Base-by-base conservation (phyloP, 495 filamentous ascomycete species). In the Neurospora discreta region DNA sequence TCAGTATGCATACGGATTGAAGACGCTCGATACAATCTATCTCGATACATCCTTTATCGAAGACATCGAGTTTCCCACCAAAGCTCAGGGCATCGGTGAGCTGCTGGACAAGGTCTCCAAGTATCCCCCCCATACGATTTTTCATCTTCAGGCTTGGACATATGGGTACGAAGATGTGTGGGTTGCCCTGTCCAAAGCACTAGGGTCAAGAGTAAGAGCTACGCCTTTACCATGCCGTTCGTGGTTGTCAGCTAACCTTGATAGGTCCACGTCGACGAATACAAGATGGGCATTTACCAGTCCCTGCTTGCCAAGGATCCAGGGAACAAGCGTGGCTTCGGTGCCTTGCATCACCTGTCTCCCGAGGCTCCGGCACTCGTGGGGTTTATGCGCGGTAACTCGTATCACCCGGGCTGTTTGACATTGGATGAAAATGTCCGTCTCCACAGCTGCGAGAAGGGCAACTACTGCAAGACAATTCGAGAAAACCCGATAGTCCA, bases 161-260 rank as follows among this genome's bases (percentile, higher is more conserved):
- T 96, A 95, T 78, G 95, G 95, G 69, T 90, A 93, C 68, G 93
- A 97, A 78, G 92, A 97, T 71, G 93, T 97, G 0, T 98, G 94
- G 94, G 83, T 93, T 71, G 91, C 93, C 4, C 81, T 98, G 15
- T 89, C 93, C 1, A 87, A 89, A 15, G 86, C 87, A 11, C 81
- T 98, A 3, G 79, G 87, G 30, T 89, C 89, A 3, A 88, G 87
- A 80, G 92, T 91, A 81, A 23, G 72, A 33, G 2, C 1, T 3
- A 71, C 43, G 36, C 33, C 15, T 30, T 23, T 30, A 0, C 42
- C 8, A 30, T 39, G 33, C 33, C 33, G 16, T 38, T 3, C 52
- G 38, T 26, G 33, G 11, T 23, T 20, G 33, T 79, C 40, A 74
- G 73, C 70, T 71, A n/a, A 75, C 41, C 3, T 8, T 69, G 10